A percentile compares a stretch with the other conserved stretches of the same genome.
Evolutionary conservation across 1,284 basidiomycete species (phyloP).

Genomic region (Coniophora puteana): DNA sequence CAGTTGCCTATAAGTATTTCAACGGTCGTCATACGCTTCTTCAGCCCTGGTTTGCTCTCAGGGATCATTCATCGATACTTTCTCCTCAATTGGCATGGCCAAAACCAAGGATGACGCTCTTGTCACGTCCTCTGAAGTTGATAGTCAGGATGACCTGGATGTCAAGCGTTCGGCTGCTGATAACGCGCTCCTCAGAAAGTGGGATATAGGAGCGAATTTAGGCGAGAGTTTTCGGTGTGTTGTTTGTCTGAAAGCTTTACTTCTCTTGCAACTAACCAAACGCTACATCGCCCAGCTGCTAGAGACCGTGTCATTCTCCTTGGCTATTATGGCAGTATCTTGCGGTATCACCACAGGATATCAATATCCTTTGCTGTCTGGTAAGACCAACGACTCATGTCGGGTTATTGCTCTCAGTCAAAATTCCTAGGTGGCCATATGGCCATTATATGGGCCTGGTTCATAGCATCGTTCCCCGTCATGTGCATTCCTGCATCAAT

Average conservation of each 20-base stretch:
- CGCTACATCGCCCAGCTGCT: constrained; percentile 34
- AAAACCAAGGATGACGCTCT: constrained; percentile 3
- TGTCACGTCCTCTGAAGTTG: constrained; percentile 5
- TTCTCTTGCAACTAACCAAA: neutral
- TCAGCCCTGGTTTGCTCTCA: too few relatives aligned
- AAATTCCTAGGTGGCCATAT: constrained; percentile 54
- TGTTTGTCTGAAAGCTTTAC: neutral
- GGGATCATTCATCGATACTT: too few relatives aligned
- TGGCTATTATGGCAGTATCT: constrained; percentile 71
- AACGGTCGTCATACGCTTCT: too few relatives aligned
- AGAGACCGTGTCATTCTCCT: constrained; percentile 62
- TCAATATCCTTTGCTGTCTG: constrained; percentile 54
- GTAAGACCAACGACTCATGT: constrained; percentile 26
- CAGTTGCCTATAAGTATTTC: too few relatives aligned
- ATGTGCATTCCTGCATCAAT: constrained; percentile 57
- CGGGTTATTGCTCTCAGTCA: neutral
- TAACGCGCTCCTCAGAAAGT: constrained; percentile 53
- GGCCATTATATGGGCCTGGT: constrained; percentile 73
- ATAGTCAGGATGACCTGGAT: constrained; percentile 3
- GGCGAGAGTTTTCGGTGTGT: constrained; percentile 66
- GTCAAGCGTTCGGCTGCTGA: constrained; percentile 37
- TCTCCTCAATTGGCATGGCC: too few relatives aligned
- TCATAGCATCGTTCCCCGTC: constrained; percentile 66
- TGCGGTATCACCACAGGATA: constrained; percentile 61
- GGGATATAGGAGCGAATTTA: constrained; percentile 73